These are phyloP conservation scores for Leccinellum rugosiceps DNA, from an alignment of 768 basidiomycete species.

Conservation along the genomic window DNA sequence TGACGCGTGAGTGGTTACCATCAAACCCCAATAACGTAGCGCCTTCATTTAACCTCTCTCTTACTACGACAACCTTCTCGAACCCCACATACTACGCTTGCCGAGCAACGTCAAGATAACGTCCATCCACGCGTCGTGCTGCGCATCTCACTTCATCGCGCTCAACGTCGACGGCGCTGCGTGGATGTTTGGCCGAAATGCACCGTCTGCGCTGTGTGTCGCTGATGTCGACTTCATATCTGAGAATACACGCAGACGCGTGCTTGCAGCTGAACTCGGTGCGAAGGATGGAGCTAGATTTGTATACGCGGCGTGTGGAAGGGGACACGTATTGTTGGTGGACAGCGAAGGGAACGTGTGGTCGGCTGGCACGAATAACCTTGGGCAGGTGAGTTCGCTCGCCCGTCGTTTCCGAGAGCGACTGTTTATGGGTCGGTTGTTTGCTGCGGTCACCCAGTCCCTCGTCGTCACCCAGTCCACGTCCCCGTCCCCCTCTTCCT, in stretches of 20 bases:
- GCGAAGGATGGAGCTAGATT: slow-evolving; percentile 57
- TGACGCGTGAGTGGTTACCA: slow-evolving; percentile 28
- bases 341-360: slow-evolving; percentile 80
- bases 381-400: slow-evolving; percentile 68
- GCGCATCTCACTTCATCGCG: slow-evolving; percentile 71
- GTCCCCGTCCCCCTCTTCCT: no score
- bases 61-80: slow-evolving; percentile 46
- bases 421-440: not conserved
- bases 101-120: slow-evolving; percentile 73
- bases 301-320: slow-evolving; percentile 79
- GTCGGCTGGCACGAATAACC: slow-evolving; percentile 77
- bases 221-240: slow-evolving; percentile 55
- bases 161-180: slow-evolving; percentile 76
- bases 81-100: slow-evolving; percentile 88
- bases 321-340: slow-evolving; percentile 80
- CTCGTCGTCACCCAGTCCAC: no score
- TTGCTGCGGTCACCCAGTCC: not conserved
- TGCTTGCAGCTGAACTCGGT: slow-evolving; percentile 61
- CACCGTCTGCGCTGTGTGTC: slow-evolving; percentile 63
- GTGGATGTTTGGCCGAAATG: slow-evolving; percentile 89
- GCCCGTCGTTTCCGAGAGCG: not conserved
- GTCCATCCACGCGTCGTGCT: slow-evolving; percentile 75
- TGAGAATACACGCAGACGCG: slow-evolving; percentile 67
- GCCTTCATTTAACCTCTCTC: slow-evolving; percentile 2
- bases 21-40: not conserved